Base-by-base conservation (phyloP, 2,329 filamentous ascomycete species). In the Eutypella sp. region DNA sequence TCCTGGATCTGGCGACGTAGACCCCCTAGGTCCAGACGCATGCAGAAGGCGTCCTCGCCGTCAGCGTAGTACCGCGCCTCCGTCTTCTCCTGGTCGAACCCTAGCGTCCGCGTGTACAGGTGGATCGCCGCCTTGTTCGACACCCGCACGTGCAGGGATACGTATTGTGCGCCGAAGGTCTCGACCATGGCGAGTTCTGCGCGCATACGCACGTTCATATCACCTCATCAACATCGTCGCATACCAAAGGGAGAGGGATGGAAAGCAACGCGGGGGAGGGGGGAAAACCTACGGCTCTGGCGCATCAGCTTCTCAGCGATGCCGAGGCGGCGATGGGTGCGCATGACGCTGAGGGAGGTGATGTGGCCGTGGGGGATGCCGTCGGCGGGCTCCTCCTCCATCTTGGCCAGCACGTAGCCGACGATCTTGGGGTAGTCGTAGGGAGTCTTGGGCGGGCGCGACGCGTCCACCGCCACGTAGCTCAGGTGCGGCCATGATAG, bases 371-470 rank as follows among this genome's bases (percentile, higher is more conserved):
- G 93, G 58, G 85, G 87, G 34, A 96, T 74, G 47, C 91, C 91
- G 67, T 97, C 92, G 49, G 85, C 65, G 7, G 93, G 92, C 68
- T 97, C 93, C 74, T 99, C 93, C 70, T 99, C 93, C 91, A 99
- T 99, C 78, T 99, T 99, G 42, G 93, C 93, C 22, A 99, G 83
- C n/a, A 99, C 93, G 66, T 99, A 99, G 59, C 93, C 93, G 20
- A 99, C 93, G 50, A 99, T 95, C 71, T 96, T 95, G 56, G 93
- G 93, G 60, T 95, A 93, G 67, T 95, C 87, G 68, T 92, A 87
- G 40, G 85, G 84, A 0, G 84, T 82, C 65, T 85, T 85, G 57
- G 79, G 79, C 27, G 89, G 87, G 29, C 89, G 82, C 18, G 86
- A 87, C 47, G 91, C 84, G 68, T 97, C 92, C 59, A 99, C 90